Conservation (phyloP, 352 stramenopile genomes). For the Phytophthora foliorum region DNA sequence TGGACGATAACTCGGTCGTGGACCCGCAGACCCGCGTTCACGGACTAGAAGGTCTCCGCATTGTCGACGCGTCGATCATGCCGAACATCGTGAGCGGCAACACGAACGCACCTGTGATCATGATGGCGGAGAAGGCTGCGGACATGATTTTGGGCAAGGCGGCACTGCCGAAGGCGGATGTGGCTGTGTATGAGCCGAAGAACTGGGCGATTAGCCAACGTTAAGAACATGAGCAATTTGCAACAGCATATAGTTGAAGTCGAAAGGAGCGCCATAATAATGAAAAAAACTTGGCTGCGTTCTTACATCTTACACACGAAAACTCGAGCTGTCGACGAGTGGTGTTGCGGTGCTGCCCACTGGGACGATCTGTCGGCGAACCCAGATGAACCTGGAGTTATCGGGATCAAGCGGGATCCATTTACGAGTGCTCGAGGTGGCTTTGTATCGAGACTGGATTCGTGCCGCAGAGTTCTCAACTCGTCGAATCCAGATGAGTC, state of each 20-base stretch:
- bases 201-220: slow-evolving; percentile 73
- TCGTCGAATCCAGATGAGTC: slow-evolving; percentile 30
- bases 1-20: slow-evolving; percentile 81
- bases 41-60: slow-evolving; percentile 86
- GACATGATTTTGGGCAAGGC: slow-evolving; percentile 88
- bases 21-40: slow-evolving; percentile 86
- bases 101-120: slow-evolving; percentile 93
- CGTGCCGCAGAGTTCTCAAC: slow-evolving; percentile 15
- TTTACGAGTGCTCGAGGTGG: slow-evolving; percentile 12
- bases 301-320: slow-evolving; percentile 1
- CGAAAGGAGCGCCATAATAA: slow-evolving; percentile 1
- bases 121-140: slow-evolving; percentile 93
- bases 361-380: slow-evolving; percentile 10
- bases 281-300: slow-evolving; percentile 5
- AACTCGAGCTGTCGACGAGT: slow-evolving; percentile 3
- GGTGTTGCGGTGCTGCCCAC: not conserved
- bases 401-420: slow-evolving; percentile 25
- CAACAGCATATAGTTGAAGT: not conserved
- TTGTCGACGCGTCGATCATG: slow-evolving; percentile 95
- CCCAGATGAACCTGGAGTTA: slow-evolving; percentile 24
- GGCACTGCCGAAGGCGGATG: slow-evolving; percentile 67
- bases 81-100: slow-evolving; percentile 95
- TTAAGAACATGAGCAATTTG: slow-evolving; percentile 36
- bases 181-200: slow-evolving; percentile 65
- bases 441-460: slow-evolving; percentile 33